phyloP scores from a whole-genome alignment of 108 stramenopile species.

The Fragilariopsis cylindrus region DNA sequence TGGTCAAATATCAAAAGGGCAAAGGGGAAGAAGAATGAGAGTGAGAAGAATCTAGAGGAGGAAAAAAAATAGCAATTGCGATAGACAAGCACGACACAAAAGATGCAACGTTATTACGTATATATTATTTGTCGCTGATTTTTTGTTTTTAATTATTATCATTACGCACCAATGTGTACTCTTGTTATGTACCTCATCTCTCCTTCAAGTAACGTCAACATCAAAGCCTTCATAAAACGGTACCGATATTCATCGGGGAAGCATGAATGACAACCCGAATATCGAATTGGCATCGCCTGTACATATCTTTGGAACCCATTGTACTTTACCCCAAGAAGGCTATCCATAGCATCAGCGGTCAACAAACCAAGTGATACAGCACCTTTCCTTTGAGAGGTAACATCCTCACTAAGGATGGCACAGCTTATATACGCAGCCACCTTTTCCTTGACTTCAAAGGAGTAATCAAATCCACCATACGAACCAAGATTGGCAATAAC shows the following conservation, averaged over 20 bases:
- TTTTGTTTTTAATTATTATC: neutral
- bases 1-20: too few species aligned
- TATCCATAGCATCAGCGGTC: slow-evolving; percentile 2
- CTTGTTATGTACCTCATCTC: neutral
- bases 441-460: neutral
- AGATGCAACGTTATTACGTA: too few species aligned
- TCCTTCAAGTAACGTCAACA: neutral
- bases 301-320: neutral
- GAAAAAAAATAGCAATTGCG: too few species aligned
- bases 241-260: neutral
- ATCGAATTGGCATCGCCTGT: slow-evolving; percentile 4
- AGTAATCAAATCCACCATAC: slow-evolving; percentile 7
- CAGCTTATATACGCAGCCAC: neutral
- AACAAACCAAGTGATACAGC: neutral
- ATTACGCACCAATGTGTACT: slow-evolving; percentile 9
- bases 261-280: slow-evolving; percentile 5
- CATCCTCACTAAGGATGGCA: slow-evolving; percentile 3
- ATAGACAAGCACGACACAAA: too few species aligned
- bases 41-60: too few species aligned
- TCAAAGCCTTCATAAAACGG: neutral
- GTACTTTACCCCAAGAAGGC: neutral
- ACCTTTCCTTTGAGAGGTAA: neutral
- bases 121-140: neutral
- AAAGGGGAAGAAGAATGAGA: too few species aligned
- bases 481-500: slow-evolving; percentile 8